Evolutionary conservation across 2,329 filamentous ascomycete genomes (phyloP).

Genomic region (Fusarium kyushuense): DNA sequence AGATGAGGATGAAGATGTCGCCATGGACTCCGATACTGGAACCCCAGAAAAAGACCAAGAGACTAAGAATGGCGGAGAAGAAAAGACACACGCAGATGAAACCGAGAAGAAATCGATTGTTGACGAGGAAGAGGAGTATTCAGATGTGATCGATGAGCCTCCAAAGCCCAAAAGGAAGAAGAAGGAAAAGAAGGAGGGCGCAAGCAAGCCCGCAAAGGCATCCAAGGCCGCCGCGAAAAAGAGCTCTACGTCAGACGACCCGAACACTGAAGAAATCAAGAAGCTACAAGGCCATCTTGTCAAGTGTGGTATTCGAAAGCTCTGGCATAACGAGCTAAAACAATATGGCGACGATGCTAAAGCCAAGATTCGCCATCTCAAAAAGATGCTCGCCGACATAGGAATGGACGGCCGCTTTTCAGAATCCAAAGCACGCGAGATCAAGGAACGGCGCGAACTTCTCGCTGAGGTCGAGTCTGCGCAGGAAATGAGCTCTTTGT

Average conservation of each 20-base stretch:
- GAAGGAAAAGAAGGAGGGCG: conserved; percentile 53
- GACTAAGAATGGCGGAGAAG: conserved; percentile 4
- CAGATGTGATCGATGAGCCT: conserved; percentile 77
- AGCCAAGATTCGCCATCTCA: conserved; percentile 86
- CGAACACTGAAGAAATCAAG: conserved; percentile 85
- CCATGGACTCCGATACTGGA: conserved; percentile 31
- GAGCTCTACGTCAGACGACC: conserved; percentile 58
- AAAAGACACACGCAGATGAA: conserved; percentile 23
- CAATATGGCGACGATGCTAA: conserved; percentile 75
- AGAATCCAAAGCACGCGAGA: conserved; percentile 83
- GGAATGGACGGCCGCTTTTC: conserved; percentile 94
- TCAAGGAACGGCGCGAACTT: conserved; percentile 88
- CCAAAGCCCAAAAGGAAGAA: conserved; percentile 70
- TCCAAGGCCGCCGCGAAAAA: conserved; percentile 49
- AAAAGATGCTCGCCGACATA: conserved; percentile 79
- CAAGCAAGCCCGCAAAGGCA: conserved; percentile 45
- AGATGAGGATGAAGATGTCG: conserved; percentile 40
- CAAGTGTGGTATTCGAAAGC: conserved; percentile 92
- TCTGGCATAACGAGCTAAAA: conserved; percentile 89
- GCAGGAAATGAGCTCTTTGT: conserved; percentile 81
- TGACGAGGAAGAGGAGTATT: conserved; percentile 56
- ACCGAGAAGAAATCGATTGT: conserved; percentile 41
- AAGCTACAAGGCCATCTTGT: conserved; percentile 85
- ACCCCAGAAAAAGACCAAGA: conserved; percentile 9
- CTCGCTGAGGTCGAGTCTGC: conserved; percentile 86